These are phyloP conservation scores for Orbilia javanica DNA, from an alignment of 2,329 filamentous ascomycete species.

Conservation along the genomic window DNA sequence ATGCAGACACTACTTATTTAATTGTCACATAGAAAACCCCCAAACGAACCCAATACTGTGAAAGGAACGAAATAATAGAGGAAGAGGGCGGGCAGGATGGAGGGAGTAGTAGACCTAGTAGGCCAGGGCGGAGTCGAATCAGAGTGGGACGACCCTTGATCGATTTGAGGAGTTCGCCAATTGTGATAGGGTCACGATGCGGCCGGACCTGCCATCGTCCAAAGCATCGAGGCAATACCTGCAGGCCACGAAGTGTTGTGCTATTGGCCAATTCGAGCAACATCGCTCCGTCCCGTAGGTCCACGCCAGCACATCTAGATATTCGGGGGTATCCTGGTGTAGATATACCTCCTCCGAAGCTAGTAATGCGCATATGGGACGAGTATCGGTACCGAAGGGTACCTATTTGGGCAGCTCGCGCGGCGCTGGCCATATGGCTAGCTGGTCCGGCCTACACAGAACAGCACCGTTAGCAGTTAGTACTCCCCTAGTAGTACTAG, in stretches of 20 bases:
- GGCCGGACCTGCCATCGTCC: conserved; percentile 45
- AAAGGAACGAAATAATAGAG: not conserved
- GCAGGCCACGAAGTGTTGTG: conserved; percentile 59
- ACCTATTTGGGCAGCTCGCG: conserved; percentile 1
- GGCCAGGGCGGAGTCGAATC: conserved; percentile 58
- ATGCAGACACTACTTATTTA: conserved; percentile 59
- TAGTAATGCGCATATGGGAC: not conserved
- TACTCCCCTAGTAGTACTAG: too few relatives aligned
- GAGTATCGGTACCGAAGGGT: not conserved
- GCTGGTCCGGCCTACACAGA: not conserved
- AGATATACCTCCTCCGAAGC: not conserved
- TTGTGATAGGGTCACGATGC: conserved; percentile 55
- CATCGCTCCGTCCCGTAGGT: conserved; percentile 58
- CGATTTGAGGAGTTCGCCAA: conserved; percentile 46
- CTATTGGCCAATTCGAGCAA: conserved; percentile 55
- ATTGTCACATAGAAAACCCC: conserved; percentile 57
- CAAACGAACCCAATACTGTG: not conserved
- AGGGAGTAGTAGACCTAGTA: conserved; percentile 15
- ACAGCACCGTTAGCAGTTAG: too few relatives aligned
- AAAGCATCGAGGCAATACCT: conserved; percentile 57
- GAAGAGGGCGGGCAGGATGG: conserved; percentile 2
- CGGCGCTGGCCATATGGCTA: conserved; percentile 1
- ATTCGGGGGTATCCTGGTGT: conserved; percentile 6
- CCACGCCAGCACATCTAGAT: conserved; percentile 55
- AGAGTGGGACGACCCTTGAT: conserved; percentile 58